Conservation (phyloP, 768 basidiomycete species). For the Myochromella boudieri region DNA sequence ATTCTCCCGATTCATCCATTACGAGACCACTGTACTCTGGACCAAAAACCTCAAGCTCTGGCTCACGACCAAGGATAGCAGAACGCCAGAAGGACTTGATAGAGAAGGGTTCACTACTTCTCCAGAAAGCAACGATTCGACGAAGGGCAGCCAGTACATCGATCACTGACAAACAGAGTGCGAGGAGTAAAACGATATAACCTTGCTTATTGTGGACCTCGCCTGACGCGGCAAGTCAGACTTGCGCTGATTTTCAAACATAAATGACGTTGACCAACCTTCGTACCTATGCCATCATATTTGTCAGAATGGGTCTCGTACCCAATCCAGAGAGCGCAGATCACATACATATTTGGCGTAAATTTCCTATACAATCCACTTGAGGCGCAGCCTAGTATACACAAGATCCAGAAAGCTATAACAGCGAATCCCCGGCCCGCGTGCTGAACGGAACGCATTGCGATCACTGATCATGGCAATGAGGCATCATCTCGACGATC, state of each 20-base stretch:
- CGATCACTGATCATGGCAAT: conserved; percentile 55
- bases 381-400: conserved; percentile 62
- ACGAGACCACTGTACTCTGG: conserved; percentile 64
- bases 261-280: conserved; percentile 34
- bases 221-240: conserved; percentile 25
- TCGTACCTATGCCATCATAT: conserved; percentile 56
- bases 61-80: conserved; percentile 52
- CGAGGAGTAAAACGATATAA: conserved; percentile 42
- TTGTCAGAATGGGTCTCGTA: conserved; percentile 17
- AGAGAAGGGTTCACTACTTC: conserved; percentile 41
- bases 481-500: conserved; percentile 1
- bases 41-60: conserved; percentile 20
- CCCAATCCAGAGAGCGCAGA: conserved; percentile 16
- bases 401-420: conserved; percentile 61
- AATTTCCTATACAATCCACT: conserved; percentile 73
- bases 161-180: conserved; percentile 35
- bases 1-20: conserved; percentile 53
- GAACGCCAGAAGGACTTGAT: conserved; percentile 54
- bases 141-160: conserved; percentile 53
- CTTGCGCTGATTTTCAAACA: neutral
- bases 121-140: conserved; percentile 52
- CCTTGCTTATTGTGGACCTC: conserved; percentile 64
- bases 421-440: conserved; percentile 58
- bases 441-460: conserved; percentile 76
- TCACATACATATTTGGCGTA: conserved; percentile 79